A percentile compares a stretch with the other conserved stretches of the same genome.
Conservation (phyloP, 2,329 filamentous ascomycete species). For the Stachybotrys chartarum region DNA sequence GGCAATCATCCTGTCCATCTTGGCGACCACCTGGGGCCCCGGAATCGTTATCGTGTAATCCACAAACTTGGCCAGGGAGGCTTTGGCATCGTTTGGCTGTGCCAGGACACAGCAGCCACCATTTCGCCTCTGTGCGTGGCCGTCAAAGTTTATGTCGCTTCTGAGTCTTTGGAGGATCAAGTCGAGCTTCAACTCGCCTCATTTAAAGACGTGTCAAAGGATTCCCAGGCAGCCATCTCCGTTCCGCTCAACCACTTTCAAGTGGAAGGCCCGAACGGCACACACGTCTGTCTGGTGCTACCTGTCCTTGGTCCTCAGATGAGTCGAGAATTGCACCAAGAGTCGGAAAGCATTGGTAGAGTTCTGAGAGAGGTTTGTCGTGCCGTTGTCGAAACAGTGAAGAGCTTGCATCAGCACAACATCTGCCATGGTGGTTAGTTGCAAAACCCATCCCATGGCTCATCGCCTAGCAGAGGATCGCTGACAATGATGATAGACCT, state of each 20-base stretch:
- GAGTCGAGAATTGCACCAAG: background rate
- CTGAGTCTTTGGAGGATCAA: constrained; percentile 10
- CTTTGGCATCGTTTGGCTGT: constrained; percentile 37
- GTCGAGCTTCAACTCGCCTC: constrained; percentile 7
- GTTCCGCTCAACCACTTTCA: constrained; percentile 13
- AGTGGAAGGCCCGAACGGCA: constrained; percentile 12
- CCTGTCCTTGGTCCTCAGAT: constrained; percentile 12
- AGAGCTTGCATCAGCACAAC: too few species aligned
- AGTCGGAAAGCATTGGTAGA: background rate
- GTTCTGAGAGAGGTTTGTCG: constrained; percentile 7
- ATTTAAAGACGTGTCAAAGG: background rate
- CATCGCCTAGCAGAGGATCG: too few species aligned
- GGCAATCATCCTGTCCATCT: constrained; percentile 36
- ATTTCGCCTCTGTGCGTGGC: constrained; percentile 15
- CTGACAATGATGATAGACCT: constrained; percentile 8
- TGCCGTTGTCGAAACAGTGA: constrained; percentile 1
- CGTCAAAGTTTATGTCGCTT: constrained; percentile 21
- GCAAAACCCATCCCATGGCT: background rate
- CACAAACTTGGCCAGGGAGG: constrained; percentile 37
- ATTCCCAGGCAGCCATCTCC: too few species aligned
- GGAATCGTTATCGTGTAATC: constrained; percentile 31
- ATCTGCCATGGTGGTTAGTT: constrained; percentile 9
- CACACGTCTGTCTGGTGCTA: constrained; percentile 12
- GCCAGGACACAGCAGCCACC: constrained; percentile 18
- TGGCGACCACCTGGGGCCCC: constrained; percentile 23